phyloP scores from a whole-genome alignment of 2,329 filamentous ascomycete genomes.

The Ophiosphaerella narmari region DNA sequence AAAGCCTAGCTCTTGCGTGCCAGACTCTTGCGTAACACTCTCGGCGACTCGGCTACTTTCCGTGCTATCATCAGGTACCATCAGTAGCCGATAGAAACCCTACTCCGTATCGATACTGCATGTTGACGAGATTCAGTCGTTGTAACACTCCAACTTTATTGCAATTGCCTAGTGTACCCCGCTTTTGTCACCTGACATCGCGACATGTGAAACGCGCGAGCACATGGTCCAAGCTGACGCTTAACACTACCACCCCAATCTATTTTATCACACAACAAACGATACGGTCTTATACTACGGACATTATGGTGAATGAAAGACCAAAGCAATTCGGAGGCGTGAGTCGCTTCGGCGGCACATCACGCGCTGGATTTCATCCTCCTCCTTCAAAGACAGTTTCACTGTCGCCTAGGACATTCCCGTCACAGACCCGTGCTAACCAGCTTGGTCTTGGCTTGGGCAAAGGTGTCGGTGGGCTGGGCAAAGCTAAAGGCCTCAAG shows the following conservation, averaged over 20 bases:
- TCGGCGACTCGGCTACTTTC: too few relatives aligned
- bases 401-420: background rate
- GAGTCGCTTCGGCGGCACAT: slow-evolving; percentile 9
- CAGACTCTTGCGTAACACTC: too few relatives aligned
- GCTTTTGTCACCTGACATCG: too few relatives aligned
- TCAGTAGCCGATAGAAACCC: too few relatives aligned
- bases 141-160: too few relatives aligned
- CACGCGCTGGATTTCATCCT: slow-evolving; percentile 5
- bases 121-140: too few relatives aligned
- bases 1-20: too few relatives aligned
- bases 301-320: slow-evolving; percentile 14
- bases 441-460: slow-evolving; percentile 27
- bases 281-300: background rate
- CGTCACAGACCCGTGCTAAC: background rate
- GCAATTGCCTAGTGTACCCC: too few relatives aligned
- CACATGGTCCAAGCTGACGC: too few relatives aligned
- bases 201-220: too few relatives aligned
- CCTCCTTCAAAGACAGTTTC: background rate
- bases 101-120: too few relatives aligned
- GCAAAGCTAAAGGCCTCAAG: slow-evolving; percentile 26
- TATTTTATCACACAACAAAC: background rate
- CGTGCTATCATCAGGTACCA: too few relatives aligned
- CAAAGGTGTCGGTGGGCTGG: slow-evolving; percentile 18
- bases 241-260: background rate
- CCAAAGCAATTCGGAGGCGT: slow-evolving; percentile 13